These are phyloP conservation scores for Alternaria solani DNA, from an alignment of 2,329 filamentous ascomycete species.

Conservation along the genomic window DNA sequence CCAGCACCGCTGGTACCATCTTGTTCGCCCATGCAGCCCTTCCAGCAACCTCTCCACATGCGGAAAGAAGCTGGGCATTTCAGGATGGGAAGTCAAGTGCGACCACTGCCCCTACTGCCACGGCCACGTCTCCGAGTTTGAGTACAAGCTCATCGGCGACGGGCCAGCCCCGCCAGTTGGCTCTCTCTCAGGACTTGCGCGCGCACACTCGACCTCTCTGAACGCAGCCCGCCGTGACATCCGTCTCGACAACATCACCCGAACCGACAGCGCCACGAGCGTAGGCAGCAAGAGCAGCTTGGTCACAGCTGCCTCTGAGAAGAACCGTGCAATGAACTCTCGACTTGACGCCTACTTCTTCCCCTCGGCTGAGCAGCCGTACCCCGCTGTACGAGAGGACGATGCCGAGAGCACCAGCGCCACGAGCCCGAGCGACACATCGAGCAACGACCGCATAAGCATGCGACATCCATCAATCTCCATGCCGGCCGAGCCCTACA, in stretches of 20 bases:
- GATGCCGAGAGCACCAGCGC: conserved; percentile 40
- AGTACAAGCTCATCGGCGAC: conserved; percentile 56
- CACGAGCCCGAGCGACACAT: conserved; percentile 47
- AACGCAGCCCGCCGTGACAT: conserved; percentile 49
- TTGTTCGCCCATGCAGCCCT: conserved; percentile 54
- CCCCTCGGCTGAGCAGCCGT: conserved; percentile 35
- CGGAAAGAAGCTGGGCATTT: conserved; percentile 54
- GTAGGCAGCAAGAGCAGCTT: conserved; percentile 46
- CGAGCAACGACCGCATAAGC: conserved; percentile 44
- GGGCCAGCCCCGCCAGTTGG: conserved; percentile 52
- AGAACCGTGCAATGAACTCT: conserved; percentile 52
- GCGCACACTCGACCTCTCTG: conserved; percentile 50
- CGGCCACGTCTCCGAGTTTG: conserved; percentile 51
- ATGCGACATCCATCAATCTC: conserved; percentile 43
- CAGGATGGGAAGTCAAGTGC: conserved; percentile 60
- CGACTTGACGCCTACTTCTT: conserved; percentile 52
- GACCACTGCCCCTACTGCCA: conserved; percentile 59
- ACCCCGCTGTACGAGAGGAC: conserved; percentile 39
- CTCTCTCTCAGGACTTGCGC: conserved; percentile 48
- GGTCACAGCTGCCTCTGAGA: conserved; percentile 47
- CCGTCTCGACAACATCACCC: conserved; percentile 47
- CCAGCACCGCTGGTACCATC: conserved; percentile 60
- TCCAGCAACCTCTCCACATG: conserved; percentile 58
- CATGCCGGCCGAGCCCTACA: conserved; percentile 38
- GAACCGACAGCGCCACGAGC: conserved; percentile 49